Percentiles rank a stretch among this genome's conserved stretches.
phyloP scores from a whole-genome alignment of 441 rosid species.

The Erysimum pusillum region DNA sequence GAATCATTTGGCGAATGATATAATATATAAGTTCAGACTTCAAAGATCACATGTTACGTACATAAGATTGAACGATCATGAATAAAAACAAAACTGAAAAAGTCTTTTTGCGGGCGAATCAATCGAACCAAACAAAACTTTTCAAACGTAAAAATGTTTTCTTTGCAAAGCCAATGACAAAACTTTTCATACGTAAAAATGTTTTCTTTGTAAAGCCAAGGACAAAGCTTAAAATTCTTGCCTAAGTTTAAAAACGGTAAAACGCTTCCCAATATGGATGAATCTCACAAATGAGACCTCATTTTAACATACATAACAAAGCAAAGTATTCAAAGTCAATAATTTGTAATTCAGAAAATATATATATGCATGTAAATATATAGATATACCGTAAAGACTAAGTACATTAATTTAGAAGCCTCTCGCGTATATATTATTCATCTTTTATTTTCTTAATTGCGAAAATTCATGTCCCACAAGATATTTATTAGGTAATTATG shows the following conservation, averaged over 20 bases:
- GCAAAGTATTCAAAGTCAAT: neutral
- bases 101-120: neutral
- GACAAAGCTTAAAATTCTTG: neutral
- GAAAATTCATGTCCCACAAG: neutral
- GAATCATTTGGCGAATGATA: neutral
- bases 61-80: neutral
- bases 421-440: neutral
- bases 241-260: neutral
- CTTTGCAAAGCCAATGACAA: neutral
- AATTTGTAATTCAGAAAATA: neutral
- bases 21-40: neutral
- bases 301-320: neutral
- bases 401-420: neutral
- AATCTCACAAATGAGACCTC: neutral
- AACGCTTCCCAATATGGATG: neutral
- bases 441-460: neutral
- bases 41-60: neutral
- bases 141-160: neutral
- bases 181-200: neutral
- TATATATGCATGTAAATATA: no score
- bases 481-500: neutral
- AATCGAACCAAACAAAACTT: neutral
- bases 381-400: neutral
- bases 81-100: slow-evolving; percentile 1
- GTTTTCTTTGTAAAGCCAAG: neutral